These are phyloP conservation scores for Mortierella antarctica DNA, from an alignment of 192 early-diverging fungal genomes.

Conservation along the genomic window DNA sequence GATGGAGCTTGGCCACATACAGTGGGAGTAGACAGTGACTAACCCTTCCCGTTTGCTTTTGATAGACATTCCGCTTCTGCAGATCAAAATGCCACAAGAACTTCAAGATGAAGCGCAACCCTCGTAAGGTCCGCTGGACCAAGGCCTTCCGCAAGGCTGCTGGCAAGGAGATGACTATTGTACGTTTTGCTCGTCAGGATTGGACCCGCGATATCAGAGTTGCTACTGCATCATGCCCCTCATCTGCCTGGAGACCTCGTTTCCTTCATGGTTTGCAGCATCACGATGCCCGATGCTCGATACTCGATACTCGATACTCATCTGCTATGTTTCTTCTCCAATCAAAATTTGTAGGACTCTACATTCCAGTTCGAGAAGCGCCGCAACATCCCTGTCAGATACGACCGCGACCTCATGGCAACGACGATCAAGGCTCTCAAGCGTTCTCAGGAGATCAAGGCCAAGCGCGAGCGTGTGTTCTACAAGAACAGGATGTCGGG, in stretches of 20 bases:
- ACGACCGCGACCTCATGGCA: constrained; percentile 96
- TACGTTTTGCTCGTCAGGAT: constrained; percentile 56
- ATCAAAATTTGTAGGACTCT: constrained; percentile 71
- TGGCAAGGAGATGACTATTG: constrained; percentile 99
- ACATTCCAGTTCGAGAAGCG: constrained; percentile 99
- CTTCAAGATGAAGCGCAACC: constrained; percentile 99
- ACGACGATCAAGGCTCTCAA: constrained; percentile 99
- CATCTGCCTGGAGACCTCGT: no score
- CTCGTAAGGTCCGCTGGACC: constrained; percentile 99
- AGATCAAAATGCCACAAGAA: constrained; percentile 99
- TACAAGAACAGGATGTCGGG: constrained; percentile 91
- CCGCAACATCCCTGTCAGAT: constrained; percentile 96
- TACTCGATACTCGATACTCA: not conserved
- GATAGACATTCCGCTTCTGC: constrained; percentile 93
- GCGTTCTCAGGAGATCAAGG: constrained; percentile 93
- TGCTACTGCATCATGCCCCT: no score
- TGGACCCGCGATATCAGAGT: not conserved
- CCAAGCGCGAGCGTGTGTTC: constrained; percentile 93
- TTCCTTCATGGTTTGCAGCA: not conserved
- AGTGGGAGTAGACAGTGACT: not conserved
- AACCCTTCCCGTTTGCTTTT: not conserved
- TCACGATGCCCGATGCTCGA: not conserved
- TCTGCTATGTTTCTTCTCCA: not conserved
- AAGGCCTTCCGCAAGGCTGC: constrained; percentile 99
- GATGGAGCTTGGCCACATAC: no score